Conservation (phyloP, 83 land plant genomes). For the Thuja plicata region DNA sequence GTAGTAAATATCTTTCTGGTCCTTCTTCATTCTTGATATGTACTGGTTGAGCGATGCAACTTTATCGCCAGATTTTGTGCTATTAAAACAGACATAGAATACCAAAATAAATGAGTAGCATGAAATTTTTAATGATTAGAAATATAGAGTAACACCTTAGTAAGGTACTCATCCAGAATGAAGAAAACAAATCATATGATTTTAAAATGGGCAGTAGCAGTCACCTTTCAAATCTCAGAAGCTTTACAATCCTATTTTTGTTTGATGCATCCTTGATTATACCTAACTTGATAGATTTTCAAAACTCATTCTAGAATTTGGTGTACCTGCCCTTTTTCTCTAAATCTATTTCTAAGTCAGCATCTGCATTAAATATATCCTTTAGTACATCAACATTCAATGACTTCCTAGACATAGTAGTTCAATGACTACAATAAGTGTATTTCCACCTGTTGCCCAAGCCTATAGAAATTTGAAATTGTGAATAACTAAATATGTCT, state of each 20-base stretch:
- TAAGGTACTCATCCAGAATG: not conserved
- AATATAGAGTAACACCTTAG: not conserved
- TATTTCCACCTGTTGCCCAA: conserved; percentile 1
- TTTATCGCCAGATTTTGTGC: conserved; percentile 86
- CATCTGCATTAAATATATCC: conserved; percentile 10
- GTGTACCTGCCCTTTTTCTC: conserved; percentile 91
- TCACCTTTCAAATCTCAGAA: conserved; percentile 90
- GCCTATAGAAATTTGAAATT: not conserved
- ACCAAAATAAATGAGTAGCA: not conserved
- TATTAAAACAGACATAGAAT: conserved; percentile 16
- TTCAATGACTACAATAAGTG: not conserved
- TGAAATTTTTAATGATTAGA: not conserved
- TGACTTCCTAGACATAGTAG: not conserved
- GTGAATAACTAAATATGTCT: not conserved
- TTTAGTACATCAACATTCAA: not conserved
- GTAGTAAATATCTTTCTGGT: conserved; percentile 88
- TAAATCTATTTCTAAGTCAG: conserved; percentile 33
- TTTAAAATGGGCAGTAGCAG: not conserved
- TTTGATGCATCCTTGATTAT: conserved; percentile 98
- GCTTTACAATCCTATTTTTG: conserved; percentile 90
- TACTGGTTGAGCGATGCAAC: conserved; percentile 88
- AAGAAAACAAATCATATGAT: not conserved
- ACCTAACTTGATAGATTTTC: conserved; percentile 94
- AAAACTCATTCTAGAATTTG: conserved; percentile 97
- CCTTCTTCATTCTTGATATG: conserved; percentile 79